Evolutionary conservation across 345 rosid species (phyloP).

Genomic region (Mallotus nudiflorus): DNA sequence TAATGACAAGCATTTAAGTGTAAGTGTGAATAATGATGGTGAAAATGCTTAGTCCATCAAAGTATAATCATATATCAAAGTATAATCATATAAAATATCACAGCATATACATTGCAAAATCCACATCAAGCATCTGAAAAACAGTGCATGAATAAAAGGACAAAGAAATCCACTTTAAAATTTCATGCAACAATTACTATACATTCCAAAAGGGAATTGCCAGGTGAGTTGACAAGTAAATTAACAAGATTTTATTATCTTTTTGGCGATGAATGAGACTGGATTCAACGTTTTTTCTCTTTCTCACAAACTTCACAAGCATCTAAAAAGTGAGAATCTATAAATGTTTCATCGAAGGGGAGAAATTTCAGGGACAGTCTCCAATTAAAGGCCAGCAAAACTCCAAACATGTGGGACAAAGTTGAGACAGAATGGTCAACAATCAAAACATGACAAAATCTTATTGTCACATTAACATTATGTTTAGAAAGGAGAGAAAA

Average conservation of each 20-base stretch:
- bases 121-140: not conserved
- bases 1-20: not conserved
- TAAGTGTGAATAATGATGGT: too few relatives aligned
- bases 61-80: too few relatives aligned
- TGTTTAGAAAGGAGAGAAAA: too few relatives aligned
- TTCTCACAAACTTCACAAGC: not conserved
- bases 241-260: not conserved
- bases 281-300: not conserved
- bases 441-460: not conserved
- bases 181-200: too few relatives aligned
- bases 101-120: not conserved
- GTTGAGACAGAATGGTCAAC: not conserved
- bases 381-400: not conserved
- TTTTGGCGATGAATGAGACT: not conserved
- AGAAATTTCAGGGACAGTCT: not conserved
- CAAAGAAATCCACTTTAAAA: too few relatives aligned
- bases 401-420: not conserved
- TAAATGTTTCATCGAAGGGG: not conserved
- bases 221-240: not conserved
- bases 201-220: not conserved
- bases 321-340: not conserved
- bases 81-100: not conserved
- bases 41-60: not conserved
- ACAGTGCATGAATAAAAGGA: not conserved
- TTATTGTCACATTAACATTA: not conserved